Evolutionary conservation across 805 yeast species (phyloP), one percentile per base, ranked within the genome.

Genomic region (baker's yeast (Saccharomyces cerevisiae)): DNA sequence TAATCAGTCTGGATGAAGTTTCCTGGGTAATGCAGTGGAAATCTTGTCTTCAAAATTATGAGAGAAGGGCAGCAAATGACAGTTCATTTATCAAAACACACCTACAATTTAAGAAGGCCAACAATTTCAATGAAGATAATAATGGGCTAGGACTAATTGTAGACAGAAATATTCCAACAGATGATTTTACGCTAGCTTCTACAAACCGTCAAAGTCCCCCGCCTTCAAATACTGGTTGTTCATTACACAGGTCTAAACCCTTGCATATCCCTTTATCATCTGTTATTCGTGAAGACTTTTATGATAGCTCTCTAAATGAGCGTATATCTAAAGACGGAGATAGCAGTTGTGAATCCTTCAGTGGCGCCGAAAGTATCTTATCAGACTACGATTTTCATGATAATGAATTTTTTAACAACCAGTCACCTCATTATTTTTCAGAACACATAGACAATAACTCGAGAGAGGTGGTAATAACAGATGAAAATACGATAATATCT

Each of bases 1-100:
- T 69, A 14, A 53, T 52, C 9, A 62, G 68, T 10, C 50, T 61
- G 10, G 66, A 63, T 53, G 46, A 61, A 13, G 24, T 61, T 4
- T 59, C 59, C 46, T 69, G 71, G 71, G 58, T 62, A 27, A 51
- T 54, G 1, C 54, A 59, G 36, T 68, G 71, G 71, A 62, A 59
- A 48, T 41, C 53, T 4, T 57, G 50, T 27, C 54, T 67, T 29
- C 53, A 59, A 22, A 53, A 52, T 24, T 48, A 59, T 21, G 61
- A 28, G 56, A 53, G 27, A 55, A 49, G 30, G 51, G 49, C 21
- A 47, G 43, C 24, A 8, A 36, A 17, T 17, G 24, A 17, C 43
- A 36, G 43, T 36, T 17, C 11, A 3, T 36, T 36, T 24, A 36
- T 17, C 43, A n/a, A 36, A 36, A 21, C 24, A 1, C 41, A 32